A percentile compares a stretch with the other conserved stretches of the same genome.
Evolutionary conservation across 1,284 basidiomycete species (phyloP).

Genomic region (Wallemia mellicola): DNA sequence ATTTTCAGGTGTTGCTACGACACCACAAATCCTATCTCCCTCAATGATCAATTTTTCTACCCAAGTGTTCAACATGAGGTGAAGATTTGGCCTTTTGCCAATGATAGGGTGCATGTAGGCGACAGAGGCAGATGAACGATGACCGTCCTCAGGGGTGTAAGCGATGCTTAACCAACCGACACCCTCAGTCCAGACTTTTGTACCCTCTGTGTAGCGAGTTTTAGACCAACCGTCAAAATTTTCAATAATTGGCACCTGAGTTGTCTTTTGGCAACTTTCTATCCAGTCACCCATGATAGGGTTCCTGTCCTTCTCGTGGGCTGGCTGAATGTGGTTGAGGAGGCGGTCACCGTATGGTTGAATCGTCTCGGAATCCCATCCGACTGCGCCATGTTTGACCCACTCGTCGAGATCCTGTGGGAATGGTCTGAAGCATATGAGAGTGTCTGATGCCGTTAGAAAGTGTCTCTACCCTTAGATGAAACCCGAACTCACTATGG

Average conservation of each 20-base stretch:
- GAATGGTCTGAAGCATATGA: conserved; percentile 16
- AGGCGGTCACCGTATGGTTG: conserved; percentile 14
- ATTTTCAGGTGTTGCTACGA: conserved; percentile 1
- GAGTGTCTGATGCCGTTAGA: no score
- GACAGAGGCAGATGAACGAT: conserved; percentile 12
- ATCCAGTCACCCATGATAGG: conserved; percentile 15
- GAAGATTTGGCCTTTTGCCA: conserved; percentile 12
- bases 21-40: neutral
- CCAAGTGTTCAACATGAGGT: conserved; percentile 16
- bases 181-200: conserved; percentile 6
- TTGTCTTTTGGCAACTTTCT: conserved; percentile 9
- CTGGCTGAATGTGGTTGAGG: conserved; percentile 15
- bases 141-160: conserved; percentile 14
- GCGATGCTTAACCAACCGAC: conserved; percentile 16
- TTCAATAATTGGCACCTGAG: conserved; percentile 12
- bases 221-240: conserved; percentile 4
- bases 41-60: conserved; percentile 7
- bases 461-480: no score
- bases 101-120: conserved; percentile 16
- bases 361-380: conserved; percentile 10
- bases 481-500: no score
- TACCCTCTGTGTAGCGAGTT: conserved; percentile 10
- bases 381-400: conserved; percentile 12
- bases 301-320: conserved; percentile 14
- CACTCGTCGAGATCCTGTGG: conserved; percentile 15